Percentiles rank a stretch among this genome's conserved stretches.
Evolutionary conservation across 192 early-diverging fungal genomes (phyloP).

Genomic region (Podochytrium sp.): DNA sequence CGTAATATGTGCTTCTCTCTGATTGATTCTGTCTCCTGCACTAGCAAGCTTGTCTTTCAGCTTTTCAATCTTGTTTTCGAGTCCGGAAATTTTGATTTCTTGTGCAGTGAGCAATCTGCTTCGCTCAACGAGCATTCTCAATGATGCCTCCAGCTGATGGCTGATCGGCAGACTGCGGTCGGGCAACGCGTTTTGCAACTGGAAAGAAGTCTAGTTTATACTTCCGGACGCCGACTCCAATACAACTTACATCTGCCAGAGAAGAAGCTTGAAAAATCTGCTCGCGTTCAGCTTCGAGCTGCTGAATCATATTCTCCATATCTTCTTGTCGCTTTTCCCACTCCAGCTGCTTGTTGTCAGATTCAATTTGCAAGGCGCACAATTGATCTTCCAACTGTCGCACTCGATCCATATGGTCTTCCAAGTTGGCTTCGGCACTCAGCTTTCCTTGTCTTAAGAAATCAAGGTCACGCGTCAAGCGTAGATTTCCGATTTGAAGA

Average conservation of each 20-base stretch:
- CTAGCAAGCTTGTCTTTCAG: slow-evolving; percentile 24
- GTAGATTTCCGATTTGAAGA: slow-evolving; percentile 40
- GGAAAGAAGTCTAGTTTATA: background rate
- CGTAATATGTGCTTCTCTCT: slow-evolving; percentile 33
- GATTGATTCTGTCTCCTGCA: slow-evolving; percentile 13
- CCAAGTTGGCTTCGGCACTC: slow-evolving; percentile 20
- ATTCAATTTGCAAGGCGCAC: slow-evolving; percentile 29
- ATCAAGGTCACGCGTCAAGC: slow-evolving; percentile 45
- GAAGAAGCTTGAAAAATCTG: slow-evolving; percentile 45
- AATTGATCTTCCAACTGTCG: slow-evolving; percentile 34
- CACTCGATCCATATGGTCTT: slow-evolving; percentile 28
- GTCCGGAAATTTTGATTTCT: slow-evolving; percentile 43
- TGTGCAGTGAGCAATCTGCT: slow-evolving; percentile 36
- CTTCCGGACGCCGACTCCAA: background rate
- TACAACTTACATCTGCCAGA: slow-evolving; percentile 38
- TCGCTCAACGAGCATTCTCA: slow-evolving; percentile 49
- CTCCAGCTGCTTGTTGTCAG: slow-evolving; percentile 45
- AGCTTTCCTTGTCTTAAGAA: slow-evolving; percentile 28
- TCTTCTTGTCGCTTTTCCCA: slow-evolving; percentile 56
- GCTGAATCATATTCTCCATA: slow-evolving; percentile 39
- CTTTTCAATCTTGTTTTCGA: slow-evolving; percentile 37
- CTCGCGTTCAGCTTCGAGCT: slow-evolving; percentile 54
- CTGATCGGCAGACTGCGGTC: slow-evolving; percentile 52
- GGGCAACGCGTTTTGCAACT: slow-evolving; percentile 45
- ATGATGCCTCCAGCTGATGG: slow-evolving; percentile 53